Evolutionary conservation across 2,329 filamentous ascomycete species (phyloP).

Genomic region (Claviceps humidiphila): DNA sequence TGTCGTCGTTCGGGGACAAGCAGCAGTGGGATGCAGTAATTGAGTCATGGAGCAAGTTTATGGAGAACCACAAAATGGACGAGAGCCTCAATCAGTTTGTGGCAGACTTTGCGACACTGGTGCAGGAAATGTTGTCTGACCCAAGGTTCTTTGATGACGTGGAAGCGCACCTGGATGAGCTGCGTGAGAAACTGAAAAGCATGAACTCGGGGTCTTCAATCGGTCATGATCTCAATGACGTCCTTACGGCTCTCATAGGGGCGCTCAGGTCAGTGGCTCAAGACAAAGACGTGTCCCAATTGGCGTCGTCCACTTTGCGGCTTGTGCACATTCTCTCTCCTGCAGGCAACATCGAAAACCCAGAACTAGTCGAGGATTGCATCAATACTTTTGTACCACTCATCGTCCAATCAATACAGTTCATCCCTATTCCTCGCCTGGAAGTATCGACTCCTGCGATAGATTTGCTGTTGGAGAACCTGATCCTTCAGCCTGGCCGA

Average conservation of each 20-base stretch:
- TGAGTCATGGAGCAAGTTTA: conserved; percentile 51
- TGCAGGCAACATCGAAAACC: conserved; percentile 48
- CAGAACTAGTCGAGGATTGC: conserved; percentile 59
- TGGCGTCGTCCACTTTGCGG: conserved; percentile 53
- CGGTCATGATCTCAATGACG: conserved; percentile 56
- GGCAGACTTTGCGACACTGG: conserved; percentile 54
- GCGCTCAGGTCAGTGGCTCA: conserved; percentile 56
- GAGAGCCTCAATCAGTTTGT: conserved; percentile 73
- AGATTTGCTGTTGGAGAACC: conserved; percentile 77
- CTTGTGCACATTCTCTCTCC: conserved; percentile 60
- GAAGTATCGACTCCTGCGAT: conserved; percentile 74
- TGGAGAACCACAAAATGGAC: conserved; percentile 63
- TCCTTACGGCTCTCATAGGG: conserved; percentile 54
- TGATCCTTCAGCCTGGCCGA: conserved; percentile 76
- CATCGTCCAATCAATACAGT: conserved; percentile 65
- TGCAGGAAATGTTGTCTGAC: conserved; percentile 74
- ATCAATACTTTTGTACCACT: conserved; percentile 72
- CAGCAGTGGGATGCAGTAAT: conserved; percentile 67
- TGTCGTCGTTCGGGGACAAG: conserved; percentile 66
- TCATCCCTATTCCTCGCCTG: conserved; percentile 79
- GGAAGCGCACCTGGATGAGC: conserved; percentile 37
- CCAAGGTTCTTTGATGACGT: conserved; percentile 73
- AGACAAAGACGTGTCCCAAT: conserved; percentile 58
- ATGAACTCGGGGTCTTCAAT: conserved; percentile 55
- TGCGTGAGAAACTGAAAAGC: conserved; percentile 45